Evolutionary conservation across 352 stramenopile species (phyloP).

Genomic region (Elongisporangium prolatum): DNA sequence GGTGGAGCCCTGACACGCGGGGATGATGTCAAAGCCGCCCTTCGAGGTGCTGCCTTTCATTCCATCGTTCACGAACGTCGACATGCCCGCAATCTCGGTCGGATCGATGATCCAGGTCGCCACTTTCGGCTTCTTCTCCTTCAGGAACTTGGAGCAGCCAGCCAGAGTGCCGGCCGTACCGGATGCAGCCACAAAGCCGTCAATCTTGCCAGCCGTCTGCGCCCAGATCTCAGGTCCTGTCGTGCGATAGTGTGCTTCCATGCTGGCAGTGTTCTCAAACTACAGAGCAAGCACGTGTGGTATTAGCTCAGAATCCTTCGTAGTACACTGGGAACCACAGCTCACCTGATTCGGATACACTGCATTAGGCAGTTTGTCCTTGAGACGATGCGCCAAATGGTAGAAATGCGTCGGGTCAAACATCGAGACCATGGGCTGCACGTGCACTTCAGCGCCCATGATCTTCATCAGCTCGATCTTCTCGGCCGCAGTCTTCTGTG

Average conservation of each 20-base stretch:
- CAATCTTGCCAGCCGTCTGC: conserved; percentile 84
- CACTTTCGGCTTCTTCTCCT: conserved; percentile 64
- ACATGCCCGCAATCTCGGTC: conserved; percentile 80
- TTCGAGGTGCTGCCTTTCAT: conserved; percentile 66
- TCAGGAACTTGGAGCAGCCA: conserved; percentile 91
- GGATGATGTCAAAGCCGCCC: conserved; percentile 87
- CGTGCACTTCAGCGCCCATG: conserved; percentile 59
- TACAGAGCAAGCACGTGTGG: conserved; percentile 3
- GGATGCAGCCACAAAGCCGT: conserved; percentile 89
- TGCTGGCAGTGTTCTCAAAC: conserved; percentile 80
- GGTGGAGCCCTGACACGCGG: conserved; percentile 72
- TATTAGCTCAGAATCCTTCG: background rate
- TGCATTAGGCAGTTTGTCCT: conserved; percentile 21
- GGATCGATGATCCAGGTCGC: conserved; percentile 75
- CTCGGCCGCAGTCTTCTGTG: conserved; percentile 55
- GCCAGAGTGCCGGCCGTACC: conserved; percentile 92
- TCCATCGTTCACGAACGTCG: conserved; percentile 77
- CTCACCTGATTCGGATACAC: conserved; percentile 46
- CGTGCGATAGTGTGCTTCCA: conserved; percentile 57
- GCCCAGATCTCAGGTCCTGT: conserved; percentile 89
- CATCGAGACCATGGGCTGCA: conserved; percentile 58
- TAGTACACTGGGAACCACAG: background rate
- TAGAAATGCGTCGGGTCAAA: conserved; percentile 77
- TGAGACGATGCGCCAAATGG: conserved; percentile 56
- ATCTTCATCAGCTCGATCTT: conserved; percentile 82